Evolutionary conservation across 148 eudicot genomes (phyloP).

Genomic region (Vaccinium vitisidaea): DNA sequence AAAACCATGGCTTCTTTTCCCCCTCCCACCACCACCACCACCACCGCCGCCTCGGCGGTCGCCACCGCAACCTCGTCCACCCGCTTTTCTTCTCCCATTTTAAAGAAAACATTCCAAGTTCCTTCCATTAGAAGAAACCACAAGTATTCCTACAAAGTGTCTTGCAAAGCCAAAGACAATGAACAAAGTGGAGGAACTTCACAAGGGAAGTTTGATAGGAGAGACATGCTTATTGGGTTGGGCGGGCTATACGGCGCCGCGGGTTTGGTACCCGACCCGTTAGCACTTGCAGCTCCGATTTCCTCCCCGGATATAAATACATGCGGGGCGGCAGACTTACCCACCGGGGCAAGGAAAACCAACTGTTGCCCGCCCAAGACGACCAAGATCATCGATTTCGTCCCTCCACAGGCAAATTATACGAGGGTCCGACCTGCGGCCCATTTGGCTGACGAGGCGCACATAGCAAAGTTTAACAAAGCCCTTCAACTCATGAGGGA

Average conservation of each 20-base stretch:
- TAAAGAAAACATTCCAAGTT: conserved; percentile 20
- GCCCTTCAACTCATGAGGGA: conserved; percentile 70
- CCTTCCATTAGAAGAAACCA: conserved; percentile 14
- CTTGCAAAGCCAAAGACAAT: conserved; percentile 39
- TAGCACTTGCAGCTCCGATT: conserved; percentile 47
- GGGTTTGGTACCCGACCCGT: conserved; percentile 20
- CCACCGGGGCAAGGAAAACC: conserved; percentile 33
- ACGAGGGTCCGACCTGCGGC: conserved; percentile 63
- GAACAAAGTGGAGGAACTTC: conserved; percentile 17
- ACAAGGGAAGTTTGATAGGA: conserved; percentile 45
- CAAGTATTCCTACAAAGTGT: conserved; percentile 18
- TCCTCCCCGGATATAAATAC: conserved; percentile 40
- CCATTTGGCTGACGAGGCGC: conserved; percentile 45
- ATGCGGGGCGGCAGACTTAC: conserved; percentile 49
- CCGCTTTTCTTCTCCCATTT: not conserved
- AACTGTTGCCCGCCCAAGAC: conserved; percentile 67
- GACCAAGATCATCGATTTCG: conserved; percentile 41
- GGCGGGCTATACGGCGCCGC: conserved; percentile 67
- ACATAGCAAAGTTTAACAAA: conserved; percentile 44
- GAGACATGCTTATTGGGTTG: conserved; percentile 63
- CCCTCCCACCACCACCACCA: conserved; percentile 13
- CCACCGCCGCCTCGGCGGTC: not conserved
- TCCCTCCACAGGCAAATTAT: conserved; percentile 26
- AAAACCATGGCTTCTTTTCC: conserved; percentile 29
- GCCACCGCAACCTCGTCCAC: not conserved